Percentiles rank a stretch among this genome's conserved stretches.
Conservation (phyloP, 176 grass and related monocot species). For the Themeda triandra region DNA sequence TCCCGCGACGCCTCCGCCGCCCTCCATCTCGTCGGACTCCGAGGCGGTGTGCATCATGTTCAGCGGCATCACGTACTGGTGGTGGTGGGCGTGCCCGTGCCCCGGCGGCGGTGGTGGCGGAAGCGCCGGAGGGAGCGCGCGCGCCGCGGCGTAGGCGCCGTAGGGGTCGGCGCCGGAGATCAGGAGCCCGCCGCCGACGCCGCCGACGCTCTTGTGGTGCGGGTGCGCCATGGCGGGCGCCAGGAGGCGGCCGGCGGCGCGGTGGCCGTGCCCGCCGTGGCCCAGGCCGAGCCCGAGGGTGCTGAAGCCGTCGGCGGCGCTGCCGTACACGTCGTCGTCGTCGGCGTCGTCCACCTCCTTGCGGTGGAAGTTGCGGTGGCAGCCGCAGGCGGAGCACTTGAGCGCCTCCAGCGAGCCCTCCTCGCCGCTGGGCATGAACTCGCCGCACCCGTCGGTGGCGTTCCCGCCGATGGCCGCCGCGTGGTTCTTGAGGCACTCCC, state of each 20-base stretch:
- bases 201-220: not conserved
- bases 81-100: constrained; percentile 8
- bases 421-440: constrained; percentile 92
- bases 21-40: constrained; percentile 84
- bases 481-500: constrained; percentile 97
- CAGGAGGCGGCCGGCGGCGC: constrained; percentile 25
- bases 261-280: constrained; percentile 27
- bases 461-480: constrained; percentile 81
- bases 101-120: not conserved
- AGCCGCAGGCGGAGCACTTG: constrained; percentile 85
- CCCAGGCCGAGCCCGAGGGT: not conserved
- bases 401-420: constrained; percentile 79
- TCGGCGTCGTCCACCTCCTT: constrained; percentile 52
- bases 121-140: not conserved
- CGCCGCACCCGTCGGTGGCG: constrained; percentile 88
- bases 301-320: not conserved
- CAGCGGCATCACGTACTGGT: constrained; percentile 78
- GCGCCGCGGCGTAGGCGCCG: constrained; percentile 35
- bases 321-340: not conserved
- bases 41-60: constrained; percentile 60
- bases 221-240: constrained; percentile 24
- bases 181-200: constrained; percentile 24
- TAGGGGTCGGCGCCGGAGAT: constrained; percentile 31
- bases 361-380: constrained; percentile 96
- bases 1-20: too few relatives aligned